These are phyloP conservation scores for Yamadazyma atlantica DNA, from an alignment of 1,139 yeast species.

Conservation along the genomic window DNA sequence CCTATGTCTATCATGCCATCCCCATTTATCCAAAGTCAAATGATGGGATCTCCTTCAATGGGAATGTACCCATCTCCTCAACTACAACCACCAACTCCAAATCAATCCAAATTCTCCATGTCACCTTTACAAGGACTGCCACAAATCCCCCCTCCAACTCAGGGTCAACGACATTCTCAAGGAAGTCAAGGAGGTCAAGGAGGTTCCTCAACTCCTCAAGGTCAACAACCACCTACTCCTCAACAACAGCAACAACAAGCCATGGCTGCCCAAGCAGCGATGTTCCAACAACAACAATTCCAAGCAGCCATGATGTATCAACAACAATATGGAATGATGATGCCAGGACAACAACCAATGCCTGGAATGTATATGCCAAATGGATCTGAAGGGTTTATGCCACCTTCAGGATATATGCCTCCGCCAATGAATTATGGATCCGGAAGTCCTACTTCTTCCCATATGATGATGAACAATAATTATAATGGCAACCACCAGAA, in stretches of 20 bases:
- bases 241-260: constrained; percentile 14
- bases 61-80: constrained; percentile 15
- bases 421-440: constrained; percentile 31
- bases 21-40: constrained; percentile 33
- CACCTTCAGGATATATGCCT: constrained; percentile 29
- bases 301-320: constrained; percentile 42
- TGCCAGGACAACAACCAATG: constrained; percentile 38
- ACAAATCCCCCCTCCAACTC: background rate
- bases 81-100: constrained; percentile 11
- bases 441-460: constrained; percentile 10
- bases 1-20: constrained; percentile 20
- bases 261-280: constrained; percentile 30
- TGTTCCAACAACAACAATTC: constrained; percentile 37
- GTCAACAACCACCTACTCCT: constrained; percentile 2
- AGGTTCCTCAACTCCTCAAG: background rate
- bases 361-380: constrained; percentile 30
- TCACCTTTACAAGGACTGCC: constrained; percentile 20
- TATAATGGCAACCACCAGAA: constrained; percentile 11
- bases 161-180: background rate
- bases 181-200: too few species aligned
- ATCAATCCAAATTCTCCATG: constrained; percentile 20
- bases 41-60: constrained; percentile 24
- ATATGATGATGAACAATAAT: constrained; percentile 17
- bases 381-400: constrained; percentile 33
- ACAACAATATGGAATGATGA: constrained; percentile 28